Percentiles rank a stretch among this genome's conserved stretches.
Evolutionary conservation across 164 flowering plant species (phyloP).

Genomic region (Kalanchoe fedtschenkoi): DNA sequence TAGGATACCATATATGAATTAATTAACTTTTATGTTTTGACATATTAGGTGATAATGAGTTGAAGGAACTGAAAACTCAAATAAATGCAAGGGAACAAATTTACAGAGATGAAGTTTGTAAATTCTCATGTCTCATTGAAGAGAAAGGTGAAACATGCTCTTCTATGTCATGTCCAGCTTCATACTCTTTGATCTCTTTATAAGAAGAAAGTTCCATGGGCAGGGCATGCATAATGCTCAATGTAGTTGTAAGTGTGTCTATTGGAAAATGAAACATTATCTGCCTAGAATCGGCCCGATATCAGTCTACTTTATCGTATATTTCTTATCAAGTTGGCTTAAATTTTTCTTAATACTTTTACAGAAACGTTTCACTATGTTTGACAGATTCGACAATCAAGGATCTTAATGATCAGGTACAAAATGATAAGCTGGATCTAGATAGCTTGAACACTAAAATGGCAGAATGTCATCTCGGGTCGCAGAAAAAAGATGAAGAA

Average conservation of each 20-base stretch:
- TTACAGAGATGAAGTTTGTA: slow-evolving; percentile 33
- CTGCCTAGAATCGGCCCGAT: background rate
- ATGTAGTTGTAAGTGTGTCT: background rate
- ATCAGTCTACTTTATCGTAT: background rate
- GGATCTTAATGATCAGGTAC: slow-evolving; percentile 44
- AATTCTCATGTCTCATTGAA: slow-evolving; percentile 29
- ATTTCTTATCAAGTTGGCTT: background rate
- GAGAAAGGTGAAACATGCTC: slow-evolving; percentile 52
- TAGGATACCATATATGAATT: too few species aligned
- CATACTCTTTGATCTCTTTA: background rate
- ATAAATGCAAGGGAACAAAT: slow-evolving; percentile 41
- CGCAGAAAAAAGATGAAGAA: slow-evolving; percentile 47
- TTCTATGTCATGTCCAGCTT: background rate
- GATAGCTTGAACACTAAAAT: slow-evolving; percentile 45
- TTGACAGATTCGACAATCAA: slow-evolving; percentile 50
- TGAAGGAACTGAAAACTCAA: slow-evolving; percentile 44
- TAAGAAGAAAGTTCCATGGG: background rate
- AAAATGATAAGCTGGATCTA: slow-evolving; percentile 25
- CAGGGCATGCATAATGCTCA: background rate
- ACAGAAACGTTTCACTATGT: background rate
- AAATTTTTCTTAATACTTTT: background rate
- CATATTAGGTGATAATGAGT: slow-evolving; percentile 51
- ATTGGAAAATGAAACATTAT: background rate
- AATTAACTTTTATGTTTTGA: slow-evolving; percentile 8
- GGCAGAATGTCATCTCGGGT: slow-evolving; percentile 34